These are phyloP conservation scores for Crithidia expoeki DNA, from an alignment of 208 protist species.

Conservation along the genomic window DNA sequence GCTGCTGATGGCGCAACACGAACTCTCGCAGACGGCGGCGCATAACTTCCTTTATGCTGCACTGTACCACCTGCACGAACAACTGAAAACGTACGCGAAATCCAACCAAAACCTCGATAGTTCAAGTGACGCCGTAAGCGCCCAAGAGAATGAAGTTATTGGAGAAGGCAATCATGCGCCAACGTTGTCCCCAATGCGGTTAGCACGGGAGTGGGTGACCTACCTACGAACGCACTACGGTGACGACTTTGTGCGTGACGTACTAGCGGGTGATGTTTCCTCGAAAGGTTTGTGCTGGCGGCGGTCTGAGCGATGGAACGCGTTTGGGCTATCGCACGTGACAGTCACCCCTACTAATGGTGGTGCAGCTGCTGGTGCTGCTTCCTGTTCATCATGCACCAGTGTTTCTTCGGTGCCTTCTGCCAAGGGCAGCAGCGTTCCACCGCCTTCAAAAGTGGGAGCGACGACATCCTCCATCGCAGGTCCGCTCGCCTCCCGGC, in stretches of 20 bases:
- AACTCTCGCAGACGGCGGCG: conserved; percentile 37
- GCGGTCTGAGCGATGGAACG: conserved; percentile 59
- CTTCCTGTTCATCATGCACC: too few species aligned
- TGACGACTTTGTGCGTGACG: conserved; percentile 18
- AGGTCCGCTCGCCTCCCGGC: too few species aligned
- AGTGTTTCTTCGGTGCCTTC: too few species aligned
- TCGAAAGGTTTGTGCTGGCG: conserved; percentile 55
- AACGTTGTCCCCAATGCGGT: conserved; percentile 29
- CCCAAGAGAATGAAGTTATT: background rate
- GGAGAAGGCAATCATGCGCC: too few species aligned
- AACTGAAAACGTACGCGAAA: background rate
- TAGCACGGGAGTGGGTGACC: conserved; percentile 64
- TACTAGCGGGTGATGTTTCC: conserved; percentile 44
- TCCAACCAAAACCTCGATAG: background rate
- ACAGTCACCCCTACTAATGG: background rate
- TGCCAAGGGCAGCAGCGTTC: too few species aligned
- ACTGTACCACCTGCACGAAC: conserved; percentile 36
- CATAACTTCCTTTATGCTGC: conserved; percentile 85
- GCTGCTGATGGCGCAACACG: conserved; percentile 33
- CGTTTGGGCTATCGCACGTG: conserved; percentile 24
- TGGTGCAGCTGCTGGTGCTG: too few species aligned
- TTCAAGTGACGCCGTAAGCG: background rate
- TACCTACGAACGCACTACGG: conserved; percentile 48
- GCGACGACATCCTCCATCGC: too few species aligned
- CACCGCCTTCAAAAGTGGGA: too few species aligned